Evolutionary conservation across 768 basidiomycete species (phyloP), one percentile per base, ranked within the genome.

Genomic region (Suillus plorans): DNA sequence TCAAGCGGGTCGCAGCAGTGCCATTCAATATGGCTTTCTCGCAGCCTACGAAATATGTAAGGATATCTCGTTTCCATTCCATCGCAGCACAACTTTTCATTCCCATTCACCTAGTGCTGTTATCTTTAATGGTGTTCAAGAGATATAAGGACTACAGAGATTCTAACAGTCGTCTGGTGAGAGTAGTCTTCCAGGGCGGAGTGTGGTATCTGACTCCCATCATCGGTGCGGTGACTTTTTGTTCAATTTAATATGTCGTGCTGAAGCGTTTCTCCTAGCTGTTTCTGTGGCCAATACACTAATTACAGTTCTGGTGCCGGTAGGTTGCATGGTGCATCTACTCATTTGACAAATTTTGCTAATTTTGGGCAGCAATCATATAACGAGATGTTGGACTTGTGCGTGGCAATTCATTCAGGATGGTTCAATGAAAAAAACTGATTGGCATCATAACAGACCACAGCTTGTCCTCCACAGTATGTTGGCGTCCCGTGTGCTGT

Each of bases 401-500:
- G 25, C 41, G 58, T 42, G 25, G 28, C 18, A 12, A 41, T 28
- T 41, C 39, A 10, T 28, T 31, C 20, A 20, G 2, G 6, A 49
- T 6, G 13, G 5, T 20, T 3, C 18, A 16, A 41, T 41, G 34
- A 44, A 42, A 16, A 58, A 56, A 49, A 50, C 49, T 50, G 49
- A 50, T 28, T n/a, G n/a, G 6, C 3, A 8, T 25, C 25, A 59
- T 28, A 25, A 25, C 25, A 59, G 58, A 39, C 58, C 58, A 20
- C 58, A 41, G 28, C 37, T 59, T 41, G 58, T 42, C 10, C 25
- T 59, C 9, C 39, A 59, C 58, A 59, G 39, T 20, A 42, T 42
- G 39, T 28, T 59, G 58, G 58, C 58, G 42, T 42, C 58, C 18
- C 39, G 58, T 12, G 37, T 58, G 22, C 56, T 58, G 9, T 58